Percentiles rank a stretch among this genome's conserved stretches.
Evolutionary conservation across 768 basidiomycete genomes (phyloP).

Genomic region (Leccinum longicurvipes): DNA sequence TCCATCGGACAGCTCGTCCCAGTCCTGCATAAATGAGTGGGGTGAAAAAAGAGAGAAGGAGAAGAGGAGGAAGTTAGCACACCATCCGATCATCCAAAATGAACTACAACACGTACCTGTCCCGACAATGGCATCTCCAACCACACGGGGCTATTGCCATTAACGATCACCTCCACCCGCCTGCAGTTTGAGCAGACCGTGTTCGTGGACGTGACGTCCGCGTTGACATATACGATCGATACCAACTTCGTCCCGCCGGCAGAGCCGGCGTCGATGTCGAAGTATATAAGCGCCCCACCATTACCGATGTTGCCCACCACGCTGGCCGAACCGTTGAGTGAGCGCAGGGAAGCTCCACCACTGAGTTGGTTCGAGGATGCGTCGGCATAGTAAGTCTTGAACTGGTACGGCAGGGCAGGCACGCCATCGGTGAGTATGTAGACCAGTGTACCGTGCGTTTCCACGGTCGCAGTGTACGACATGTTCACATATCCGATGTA

Average conservation of each 20-base stretch:
- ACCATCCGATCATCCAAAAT: neutral
- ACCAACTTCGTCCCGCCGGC: neutral
- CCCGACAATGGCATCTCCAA: conserved; percentile 10
- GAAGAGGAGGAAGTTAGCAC: neutral
- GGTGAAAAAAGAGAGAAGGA: neutral
- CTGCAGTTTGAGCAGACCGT: conserved; percentile 4
- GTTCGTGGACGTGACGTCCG: conserved; percentile 5
- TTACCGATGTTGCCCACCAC: conserved; percentile 1
- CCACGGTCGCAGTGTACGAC: neutral
- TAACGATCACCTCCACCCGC: conserved; percentile 6
- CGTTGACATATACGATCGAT: conserved; percentile 6
- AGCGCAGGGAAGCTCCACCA: neutral
- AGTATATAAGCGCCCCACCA: conserved; percentile 4
- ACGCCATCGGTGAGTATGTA: conserved; percentile 1
- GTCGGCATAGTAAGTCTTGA: neutral
- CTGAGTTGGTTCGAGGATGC: conserved; percentile 2
- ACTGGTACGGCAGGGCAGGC: neutral
- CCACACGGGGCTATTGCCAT: neutral
- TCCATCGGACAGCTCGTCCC: conserved; percentile 3
- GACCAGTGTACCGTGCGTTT: conserved; percentile 3
- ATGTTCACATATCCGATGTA: neutral
- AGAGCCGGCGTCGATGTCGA: conserved; percentile 5
- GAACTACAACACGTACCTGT: neutral
- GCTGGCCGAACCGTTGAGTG: neutral
- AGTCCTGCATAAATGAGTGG: neutral